These are phyloP conservation scores for Aureobasidium sp. DNA, from an alignment of 2,329 filamentous ascomycete genomes.

Conservation along the genomic window DNA sequence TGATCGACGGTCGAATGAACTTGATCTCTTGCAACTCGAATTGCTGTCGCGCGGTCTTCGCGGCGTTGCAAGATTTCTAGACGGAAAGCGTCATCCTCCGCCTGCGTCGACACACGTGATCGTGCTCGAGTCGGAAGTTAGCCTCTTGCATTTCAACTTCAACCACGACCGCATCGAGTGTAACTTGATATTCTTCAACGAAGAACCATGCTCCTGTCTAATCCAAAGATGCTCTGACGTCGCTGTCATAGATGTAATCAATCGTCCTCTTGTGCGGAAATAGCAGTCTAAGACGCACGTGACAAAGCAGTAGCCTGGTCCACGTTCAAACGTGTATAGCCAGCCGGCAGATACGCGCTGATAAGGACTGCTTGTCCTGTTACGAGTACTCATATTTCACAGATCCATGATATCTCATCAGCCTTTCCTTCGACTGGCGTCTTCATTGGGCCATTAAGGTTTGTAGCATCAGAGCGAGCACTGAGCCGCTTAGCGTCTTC, in stretches of 20 bases:
- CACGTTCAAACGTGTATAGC: neutral
- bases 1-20: neutral
- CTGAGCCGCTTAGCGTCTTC: neutral
- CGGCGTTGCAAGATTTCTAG: conserved; percentile 3
- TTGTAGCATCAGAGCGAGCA: neutral
- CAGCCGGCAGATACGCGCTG: neutral
- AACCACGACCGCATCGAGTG: neutral
- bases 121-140: neutral
- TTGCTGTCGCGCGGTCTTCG: neutral
- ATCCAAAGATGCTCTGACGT: no score
- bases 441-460: neutral
- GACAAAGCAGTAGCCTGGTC: neutral
- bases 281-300: neutral
- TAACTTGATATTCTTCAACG: neutral
- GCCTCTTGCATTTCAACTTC: neutral
- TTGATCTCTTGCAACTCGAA: neutral
- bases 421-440: neutral
- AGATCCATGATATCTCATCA: neutral
- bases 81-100: conserved; percentile 2
- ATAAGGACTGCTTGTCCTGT: neutral
- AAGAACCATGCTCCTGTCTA: no score
- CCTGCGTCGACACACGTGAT: neutral
- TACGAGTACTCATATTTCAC: neutral
- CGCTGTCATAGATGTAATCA: no score
- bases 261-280: neutral